phyloP scores from a whole-genome alignment of 2,329 filamentous ascomycete genomes.

The Botrytis fabae region DNA sequence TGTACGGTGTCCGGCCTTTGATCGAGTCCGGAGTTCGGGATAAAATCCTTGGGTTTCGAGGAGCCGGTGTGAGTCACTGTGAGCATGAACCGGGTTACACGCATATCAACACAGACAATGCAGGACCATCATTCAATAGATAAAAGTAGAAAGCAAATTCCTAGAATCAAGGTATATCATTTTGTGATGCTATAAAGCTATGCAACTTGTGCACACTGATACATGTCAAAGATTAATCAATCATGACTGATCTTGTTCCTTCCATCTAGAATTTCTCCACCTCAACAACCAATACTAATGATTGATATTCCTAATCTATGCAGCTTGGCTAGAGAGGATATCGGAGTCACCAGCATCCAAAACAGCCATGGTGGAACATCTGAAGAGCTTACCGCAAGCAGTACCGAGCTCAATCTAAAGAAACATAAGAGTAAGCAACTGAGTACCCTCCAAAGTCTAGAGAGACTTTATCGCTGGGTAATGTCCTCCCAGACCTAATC shows the following conservation, averaged over 20 bases:
- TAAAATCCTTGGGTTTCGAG: background rate
- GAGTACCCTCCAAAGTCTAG: conserved; percentile 83
- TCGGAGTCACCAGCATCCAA: conserved; percentile 98
- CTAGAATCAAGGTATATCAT: conserved; percentile 31
- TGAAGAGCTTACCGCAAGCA: conserved; percentile 98
- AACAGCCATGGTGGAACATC: conserved; percentile 95
- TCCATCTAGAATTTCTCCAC: conserved; percentile 19
- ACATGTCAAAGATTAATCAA: conserved; percentile 16
- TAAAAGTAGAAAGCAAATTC: conserved; percentile 1
- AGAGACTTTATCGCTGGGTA: conserved; percentile 90
- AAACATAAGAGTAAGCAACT: conserved; percentile 54
- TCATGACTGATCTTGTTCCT: conserved; percentile 13
- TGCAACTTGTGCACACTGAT: conserved; percentile 23
- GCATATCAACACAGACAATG: background rate
- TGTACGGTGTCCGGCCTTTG: background rate
- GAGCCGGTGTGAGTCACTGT: background rate
- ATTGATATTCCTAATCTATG: conserved; percentile 47
- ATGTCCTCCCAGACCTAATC: conserved; percentile 45
- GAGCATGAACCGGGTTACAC: background rate
- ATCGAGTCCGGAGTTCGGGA: background rate
- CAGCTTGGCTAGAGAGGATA: conserved; percentile 79
- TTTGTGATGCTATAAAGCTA: conserved; percentile 32
- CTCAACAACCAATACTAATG: conserved; percentile 11
- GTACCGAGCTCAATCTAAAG: conserved; percentile 94
- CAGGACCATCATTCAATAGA: background rate